These are phyloP conservation scores for Rubus parviflorus DNA, from an alignment of 306 rosid genomes.

Conservation along the genomic window DNA sequence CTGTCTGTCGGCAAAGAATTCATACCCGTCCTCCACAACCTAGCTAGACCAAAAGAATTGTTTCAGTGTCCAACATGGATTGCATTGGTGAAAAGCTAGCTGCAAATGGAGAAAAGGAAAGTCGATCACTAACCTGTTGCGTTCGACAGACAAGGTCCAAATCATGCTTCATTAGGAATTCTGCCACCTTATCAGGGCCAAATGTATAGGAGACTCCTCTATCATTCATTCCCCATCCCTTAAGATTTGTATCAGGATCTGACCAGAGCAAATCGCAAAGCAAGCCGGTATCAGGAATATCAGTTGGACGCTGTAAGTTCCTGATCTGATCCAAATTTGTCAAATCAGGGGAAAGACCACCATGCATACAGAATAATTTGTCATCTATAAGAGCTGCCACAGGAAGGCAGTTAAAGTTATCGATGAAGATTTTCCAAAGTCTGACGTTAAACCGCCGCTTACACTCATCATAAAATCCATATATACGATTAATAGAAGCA, in stretches of 20 bases:
- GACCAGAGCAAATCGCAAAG: constrained; percentile 96
- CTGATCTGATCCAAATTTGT: constrained; percentile 72
- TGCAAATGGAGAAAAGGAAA: not conserved
- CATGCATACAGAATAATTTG: constrained; percentile 94
- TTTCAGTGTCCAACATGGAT: constrained; percentile 27
- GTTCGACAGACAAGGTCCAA: constrained; percentile 90
- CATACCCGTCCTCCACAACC: constrained; percentile 93
- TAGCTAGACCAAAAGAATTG: constrained; percentile 37
- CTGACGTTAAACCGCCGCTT: constrained; percentile 92
- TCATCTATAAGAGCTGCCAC: constrained; percentile 91
- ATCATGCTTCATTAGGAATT: constrained; percentile 67
- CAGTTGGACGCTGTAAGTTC: constrained; percentile 63
- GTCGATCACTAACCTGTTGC: constrained; percentile 60
- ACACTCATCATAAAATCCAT: constrained; percentile 94
- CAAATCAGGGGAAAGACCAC: constrained; percentile 94
- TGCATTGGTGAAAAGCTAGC: not conserved
- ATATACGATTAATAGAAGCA: constrained; percentile 85
- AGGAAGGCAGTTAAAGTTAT: constrained; percentile 84
- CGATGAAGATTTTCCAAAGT: constrained; percentile 89
- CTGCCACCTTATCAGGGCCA: constrained; percentile 80
- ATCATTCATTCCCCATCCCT: constrained; percentile 95
- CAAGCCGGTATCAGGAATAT: constrained; percentile 75
- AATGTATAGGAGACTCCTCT: constrained; percentile 87
- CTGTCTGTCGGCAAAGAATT: constrained; percentile 77
- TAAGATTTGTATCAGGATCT: constrained; percentile 73